phyloP scores from a whole-genome alignment of 257 asterid genomes.

The Nicotiana tomentosiformis region DNA sequence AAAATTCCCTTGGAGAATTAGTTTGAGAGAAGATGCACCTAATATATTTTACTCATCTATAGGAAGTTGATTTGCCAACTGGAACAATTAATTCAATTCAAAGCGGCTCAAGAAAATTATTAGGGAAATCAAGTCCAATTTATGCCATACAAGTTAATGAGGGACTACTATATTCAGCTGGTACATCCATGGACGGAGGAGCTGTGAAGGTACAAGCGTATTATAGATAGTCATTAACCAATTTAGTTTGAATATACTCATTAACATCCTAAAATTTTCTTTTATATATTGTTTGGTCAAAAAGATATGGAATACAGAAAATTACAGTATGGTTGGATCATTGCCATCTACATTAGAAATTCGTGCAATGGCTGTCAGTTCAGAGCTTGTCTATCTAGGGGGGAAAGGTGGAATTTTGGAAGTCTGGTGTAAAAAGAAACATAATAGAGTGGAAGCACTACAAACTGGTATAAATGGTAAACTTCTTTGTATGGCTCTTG shows the following conservation, averaged over 20 bases:
- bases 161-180: conserved; percentile 58
- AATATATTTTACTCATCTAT: background rate
- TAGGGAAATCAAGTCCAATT: conserved; percentile 58
- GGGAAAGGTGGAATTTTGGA: conserved; percentile 62
- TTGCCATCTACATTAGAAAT: conserved; percentile 52
- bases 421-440: conserved; percentile 73
- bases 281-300: background rate
- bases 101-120: conserved; percentile 58
- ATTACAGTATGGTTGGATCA: conserved; percentile 49
- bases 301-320: conserved; percentile 71
- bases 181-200: conserved; percentile 59
- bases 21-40: background rate
- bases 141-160: conserved; percentile 57
- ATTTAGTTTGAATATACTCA: background rate
- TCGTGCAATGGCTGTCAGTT: conserved; percentile 55
- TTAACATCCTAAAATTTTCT: no score
- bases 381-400: conserved; percentile 67
- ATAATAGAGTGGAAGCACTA: conserved; percentile 56
- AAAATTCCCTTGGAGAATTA: background rate
- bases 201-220: conserved; percentile 47
- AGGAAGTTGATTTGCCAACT: conserved; percentile 73
- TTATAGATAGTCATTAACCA: background rate
- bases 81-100: conserved; percentile 65
- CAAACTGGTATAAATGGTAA: conserved; percentile 40
- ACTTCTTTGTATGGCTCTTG: conserved; percentile 62